Conservation (phyloP, 768 basidiomycete species). For the Naganishia antarctica region DNA sequence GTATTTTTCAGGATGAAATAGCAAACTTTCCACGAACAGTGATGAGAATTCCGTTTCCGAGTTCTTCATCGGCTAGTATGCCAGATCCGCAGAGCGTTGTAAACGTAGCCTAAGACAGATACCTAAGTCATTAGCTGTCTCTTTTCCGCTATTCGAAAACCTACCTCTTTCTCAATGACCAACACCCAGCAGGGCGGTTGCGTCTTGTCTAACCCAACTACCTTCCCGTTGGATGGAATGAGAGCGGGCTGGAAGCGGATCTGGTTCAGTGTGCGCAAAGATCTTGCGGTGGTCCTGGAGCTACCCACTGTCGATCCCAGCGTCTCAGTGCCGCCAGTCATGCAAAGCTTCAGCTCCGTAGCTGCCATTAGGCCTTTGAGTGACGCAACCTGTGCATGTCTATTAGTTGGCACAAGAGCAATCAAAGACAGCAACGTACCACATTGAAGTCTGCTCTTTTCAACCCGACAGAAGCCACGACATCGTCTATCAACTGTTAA, state of each 20-base stretch:
- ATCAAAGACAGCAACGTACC: slow-evolving; percentile 51
- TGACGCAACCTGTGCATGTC: slow-evolving; percentile 64
- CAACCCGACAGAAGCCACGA: slow-evolving; percentile 74
- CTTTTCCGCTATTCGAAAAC: slow-evolving; percentile 13
- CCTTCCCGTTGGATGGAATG: slow-evolving; percentile 71
- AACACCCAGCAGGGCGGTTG: slow-evolving; percentile 68
- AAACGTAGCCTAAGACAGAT: slow-evolving; percentile 76
- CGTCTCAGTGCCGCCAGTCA: slow-evolving; percentile 47
- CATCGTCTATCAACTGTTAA: slow-evolving; percentile 78
- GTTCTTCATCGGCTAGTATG: not conserved
- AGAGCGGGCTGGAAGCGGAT: slow-evolving; percentile 58
- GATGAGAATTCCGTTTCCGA: slow-evolving; percentile 32
- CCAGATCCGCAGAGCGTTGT: slow-evolving; percentile 66
- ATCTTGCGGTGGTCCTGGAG: not conserved
- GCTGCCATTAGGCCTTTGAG: slow-evolving; percentile 79
- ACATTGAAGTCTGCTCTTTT: slow-evolving; percentile 74
- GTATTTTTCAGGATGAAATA: not conserved
- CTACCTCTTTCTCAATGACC: slow-evolving; percentile 88
- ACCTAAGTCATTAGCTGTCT: not conserved
- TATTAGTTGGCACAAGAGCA: slow-evolving; percentile 15
- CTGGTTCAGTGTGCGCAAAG: not conserved
- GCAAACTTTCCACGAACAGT: slow-evolving; percentile 20
- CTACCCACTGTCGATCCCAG: slow-evolving; percentile 25
- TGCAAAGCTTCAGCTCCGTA: slow-evolving; percentile 56
- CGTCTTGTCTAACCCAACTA: slow-evolving; percentile 60